Evolutionary conservation across 2,329 filamentous ascomycete species (phyloP).

Genomic region (Claviceps fusiformis): DNA sequence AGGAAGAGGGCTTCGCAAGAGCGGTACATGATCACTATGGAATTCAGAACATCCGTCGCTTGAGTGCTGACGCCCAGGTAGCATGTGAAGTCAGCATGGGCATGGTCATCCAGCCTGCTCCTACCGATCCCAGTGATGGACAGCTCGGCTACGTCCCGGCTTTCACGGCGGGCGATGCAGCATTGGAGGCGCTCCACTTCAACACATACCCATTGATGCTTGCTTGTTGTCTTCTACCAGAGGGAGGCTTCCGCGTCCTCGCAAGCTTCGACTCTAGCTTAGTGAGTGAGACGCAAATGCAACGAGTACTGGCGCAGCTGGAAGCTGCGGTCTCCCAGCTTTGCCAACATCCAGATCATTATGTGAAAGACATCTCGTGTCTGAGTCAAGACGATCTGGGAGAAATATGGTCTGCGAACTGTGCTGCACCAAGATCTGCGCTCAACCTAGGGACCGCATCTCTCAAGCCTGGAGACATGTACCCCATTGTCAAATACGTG

Average conservation of each 20-base stretch:
- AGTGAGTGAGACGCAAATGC: not conserved
- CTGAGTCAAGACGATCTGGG: slow-evolving; percentile 22
- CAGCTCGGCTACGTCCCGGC: not conserved
- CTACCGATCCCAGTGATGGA: not conserved
- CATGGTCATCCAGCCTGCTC: slow-evolving; percentile 2
- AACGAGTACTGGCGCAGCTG: slow-evolving; percentile 23
- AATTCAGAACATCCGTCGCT: slow-evolving; percentile 15
- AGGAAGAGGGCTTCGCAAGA: slow-evolving; percentile 12
- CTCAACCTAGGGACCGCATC: slow-evolving; percentile 7
- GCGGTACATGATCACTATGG: slow-evolving; percentile 14
- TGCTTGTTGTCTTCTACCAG: not conserved
- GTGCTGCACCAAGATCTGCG: slow-evolving; percentile 9
- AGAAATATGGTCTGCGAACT: slow-evolving; percentile 19
- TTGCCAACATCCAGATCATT: slow-evolving; percentile 19
- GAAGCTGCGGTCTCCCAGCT: slow-evolving; percentile 35
- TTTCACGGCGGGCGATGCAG: not conserved
- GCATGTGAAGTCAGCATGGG: slow-evolving; percentile 10
- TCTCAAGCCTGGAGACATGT: slow-evolving; percentile 11
- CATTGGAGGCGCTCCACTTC: slow-evolving; percentile 1
- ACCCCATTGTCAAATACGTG: slow-evolving; percentile 10
- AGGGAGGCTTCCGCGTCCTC: not conserved
- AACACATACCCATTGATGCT: slow-evolving; percentile 2
- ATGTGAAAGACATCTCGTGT: slow-evolving; percentile 21
- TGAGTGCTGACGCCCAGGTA: slow-evolving; percentile 5
- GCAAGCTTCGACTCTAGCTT: slow-evolving; percentile 1